Evolutionary conservation across 805 yeast species (phyloP), one percentile per base, ranked within the genome.

Genomic region (Saccharomycopsis javanensis): DNA sequence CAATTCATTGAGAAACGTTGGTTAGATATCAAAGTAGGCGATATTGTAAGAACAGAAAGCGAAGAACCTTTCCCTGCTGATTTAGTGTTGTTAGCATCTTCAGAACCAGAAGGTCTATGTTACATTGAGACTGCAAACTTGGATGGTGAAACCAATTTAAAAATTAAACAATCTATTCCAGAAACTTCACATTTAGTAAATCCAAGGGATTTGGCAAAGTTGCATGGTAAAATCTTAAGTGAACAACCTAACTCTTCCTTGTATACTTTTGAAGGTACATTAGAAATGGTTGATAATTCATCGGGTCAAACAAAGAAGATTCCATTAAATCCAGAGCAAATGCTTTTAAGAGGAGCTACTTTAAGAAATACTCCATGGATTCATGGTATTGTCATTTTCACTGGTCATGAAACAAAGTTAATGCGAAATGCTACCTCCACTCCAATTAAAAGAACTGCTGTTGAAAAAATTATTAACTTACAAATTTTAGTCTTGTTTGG

Each of bases 371-470:
- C 99, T 0, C 87, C 83, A 48, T 94, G 97, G 97, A 82, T 94
- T 48, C 88, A 88, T 64, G 99, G 99, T 23, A 77, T 89, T 54
- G 97, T 88, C 1, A 81, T 94, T 0, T 94, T 92, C 69, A 94
- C 99, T 0, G 99, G 99, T 20, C 99, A 95, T 69, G 99, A 94
- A 72, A 94, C 99, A 0, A 94, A 94, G 67, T 76, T 94, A 63
- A 92, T 94, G 98, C 82, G 99, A 68, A 94, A 94, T 72, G 99
- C 99, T 18, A 91, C 98, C 1, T 97, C 99, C 1, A 85, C 99
- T 1, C 99, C 99, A 10, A 95, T 94, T 66, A 94, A 94, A 69
- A 80, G 96, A 65, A 94, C 99, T 0, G 96, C 96, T 27, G 97
- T 95, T 13, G 99, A 94, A 74, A 81, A 96, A 69, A 86, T 91